Evolutionary conservation across 129 eudicot genomes (phyloP).

Genomic region (Oenanthe sinensis): DNA sequence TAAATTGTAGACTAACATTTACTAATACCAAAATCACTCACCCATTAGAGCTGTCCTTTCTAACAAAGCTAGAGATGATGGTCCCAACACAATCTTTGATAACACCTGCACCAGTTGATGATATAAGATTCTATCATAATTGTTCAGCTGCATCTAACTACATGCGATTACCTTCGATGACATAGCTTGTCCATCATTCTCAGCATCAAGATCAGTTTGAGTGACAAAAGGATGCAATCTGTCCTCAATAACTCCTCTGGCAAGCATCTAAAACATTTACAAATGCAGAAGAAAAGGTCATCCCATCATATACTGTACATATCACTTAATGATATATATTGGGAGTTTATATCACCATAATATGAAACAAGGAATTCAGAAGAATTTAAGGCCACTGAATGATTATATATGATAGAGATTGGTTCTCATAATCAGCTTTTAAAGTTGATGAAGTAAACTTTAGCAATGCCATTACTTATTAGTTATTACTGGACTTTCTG

Average conservation of each 20-base stretch:
- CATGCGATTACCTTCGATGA: conserved; percentile 43
- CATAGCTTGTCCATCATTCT: conserved; percentile 45
- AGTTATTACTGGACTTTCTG: background rate
- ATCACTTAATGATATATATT: background rate
- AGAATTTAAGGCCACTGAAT: background rate
- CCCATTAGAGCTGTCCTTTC: conserved; percentile 81
- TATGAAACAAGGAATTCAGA: background rate
- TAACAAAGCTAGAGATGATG: conserved; percentile 72
- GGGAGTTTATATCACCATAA: background rate
- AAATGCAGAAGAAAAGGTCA: background rate
- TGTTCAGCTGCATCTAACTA: conserved; percentile 12
- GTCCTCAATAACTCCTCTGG: conserved; percentile 78
- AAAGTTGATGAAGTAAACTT: background rate
- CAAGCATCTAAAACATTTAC: conserved; percentile 66
- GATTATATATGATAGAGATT: background rate
- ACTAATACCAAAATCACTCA: conserved; percentile 26
- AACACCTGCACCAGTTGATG: conserved; percentile 40
- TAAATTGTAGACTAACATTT: background rate
- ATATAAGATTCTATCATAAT: conserved; percentile 6
- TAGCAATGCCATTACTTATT: background rate
- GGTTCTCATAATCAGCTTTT: background rate
- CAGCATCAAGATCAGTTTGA: conserved; percentile 43
- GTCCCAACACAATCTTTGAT: conserved; percentile 74
- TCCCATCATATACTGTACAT: background rate
- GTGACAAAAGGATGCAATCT: conserved; percentile 58